Base-by-base conservation (phyloP, 208 protist species). In the Leishmania mexicana region DNA sequence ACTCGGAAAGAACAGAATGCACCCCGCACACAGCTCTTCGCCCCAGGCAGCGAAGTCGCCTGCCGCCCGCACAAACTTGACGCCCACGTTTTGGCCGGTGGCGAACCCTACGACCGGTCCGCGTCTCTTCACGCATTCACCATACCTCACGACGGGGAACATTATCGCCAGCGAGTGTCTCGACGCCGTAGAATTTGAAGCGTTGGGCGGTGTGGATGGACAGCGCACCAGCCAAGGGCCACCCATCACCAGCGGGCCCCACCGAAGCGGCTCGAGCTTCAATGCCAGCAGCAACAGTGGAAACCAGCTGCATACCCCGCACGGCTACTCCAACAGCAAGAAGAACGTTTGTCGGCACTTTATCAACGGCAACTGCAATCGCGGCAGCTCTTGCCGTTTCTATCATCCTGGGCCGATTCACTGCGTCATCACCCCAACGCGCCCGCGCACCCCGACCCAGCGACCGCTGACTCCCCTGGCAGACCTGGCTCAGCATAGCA, bases 271-370 rank as follows among this genome's bases (percentile, higher is more conserved):
- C 15, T 78, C 45, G 53, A 85, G 60, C 62, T 60, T 71, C 60
- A 65, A 65, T 13, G 42, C 77, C 11, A 81, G 49, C 24, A 57
- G 78, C 47, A 60, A 42, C 45, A 75, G 38, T 49, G 47, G 71
- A 3, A 28, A 31, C n/a, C 64, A 53, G 24, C 75, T 78, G 64
- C 42, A 49, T 49, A 73, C 7, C 40, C 68, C 68, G 40, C 4
- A 49, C 40, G 24, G 24, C 68, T 51, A 47, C 68, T 19, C 17
- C 6, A 38, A 53, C 13, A 62, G 49, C 10, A 79, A 77, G 58
- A 88, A 81, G 54, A 94, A 92, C 57, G 76, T 87, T 28, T 94
- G 91, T 65, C 83, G 91, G 1, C 89, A 94, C 76, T 91, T 90
- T 72, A 49, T 90, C 5, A 87, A 89, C 28, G 89, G 91, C 73